Base-by-base conservation (phyloP, 371 early-diverging fungal species). In the Choanephora cucurbitarum region DNA sequence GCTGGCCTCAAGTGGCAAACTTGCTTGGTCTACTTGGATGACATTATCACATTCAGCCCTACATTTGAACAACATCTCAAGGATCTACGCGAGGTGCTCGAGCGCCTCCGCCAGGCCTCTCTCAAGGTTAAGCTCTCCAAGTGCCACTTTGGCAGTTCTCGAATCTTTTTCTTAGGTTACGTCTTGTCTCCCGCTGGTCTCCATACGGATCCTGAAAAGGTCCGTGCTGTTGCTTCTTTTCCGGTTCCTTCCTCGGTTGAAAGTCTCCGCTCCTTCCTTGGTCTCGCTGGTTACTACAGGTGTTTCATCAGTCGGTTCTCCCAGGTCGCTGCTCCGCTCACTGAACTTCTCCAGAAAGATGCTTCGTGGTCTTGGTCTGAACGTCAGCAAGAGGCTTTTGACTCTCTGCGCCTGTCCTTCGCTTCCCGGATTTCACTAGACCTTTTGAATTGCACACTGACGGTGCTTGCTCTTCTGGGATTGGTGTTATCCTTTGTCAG, bases 401-500 rank as follows among this genome's bases (percentile, higher is more conserved):
- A 14, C 56, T 49, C 0, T 31, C 47, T 2, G 43, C 60, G 5
- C 70, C 72, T 32, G 39, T 76, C 6, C 49, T 74, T 11, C 3
- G 72, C 60, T 5, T 42, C 59, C 44, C 64, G 77, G 17, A 58
- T 70, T 6, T 33, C 28, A 5, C 28, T 50, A 34, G 55, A 2
- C 34, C 67, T 6, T 14, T 33, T 1, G 74, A 73, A 50, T 58
- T 64, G 5, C 28, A 79, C n/a, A 44, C 65, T 19, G 62, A 58
- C 2, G 75, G 77, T 47, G 79, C 78, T 0, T 72, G 69, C 15
- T 68, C 66, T 21, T 62, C 64, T 0, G 77, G 75, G 0, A 67
- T 79, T 45, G 46, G 67, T 1, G 70, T 63, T 1, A 56, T 75
- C 0, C 49, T 81, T 0, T 45, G 48, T 3, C 77, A 78, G 58